Percentiles rank a stretch among this genome's conserved stretches.
Conservation (phyloP, 1,139 yeast species). For the Suhomyces wounanorum region DNA sequence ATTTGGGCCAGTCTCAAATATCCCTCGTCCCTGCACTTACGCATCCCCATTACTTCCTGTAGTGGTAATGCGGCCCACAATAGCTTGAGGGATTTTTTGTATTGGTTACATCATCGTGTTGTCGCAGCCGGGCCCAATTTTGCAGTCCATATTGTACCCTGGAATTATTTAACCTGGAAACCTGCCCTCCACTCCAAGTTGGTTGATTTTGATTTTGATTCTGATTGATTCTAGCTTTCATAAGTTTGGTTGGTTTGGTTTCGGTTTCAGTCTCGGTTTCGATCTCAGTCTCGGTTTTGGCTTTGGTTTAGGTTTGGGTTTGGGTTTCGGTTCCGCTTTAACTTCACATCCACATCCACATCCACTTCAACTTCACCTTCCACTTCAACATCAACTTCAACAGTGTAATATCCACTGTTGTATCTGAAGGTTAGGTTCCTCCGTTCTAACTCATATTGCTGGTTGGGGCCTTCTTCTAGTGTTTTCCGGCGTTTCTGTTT, state of each 20-base stretch:
- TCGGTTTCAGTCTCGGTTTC: neutral
- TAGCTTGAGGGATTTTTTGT: slow-evolving; percentile 15
- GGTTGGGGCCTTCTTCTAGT: too few relatives aligned
- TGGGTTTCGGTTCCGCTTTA: neutral
- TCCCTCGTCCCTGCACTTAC: slow-evolving; percentile 2
- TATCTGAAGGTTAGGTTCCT: neutral
- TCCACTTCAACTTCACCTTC: too few relatives aligned
- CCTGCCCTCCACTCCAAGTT: neutral
- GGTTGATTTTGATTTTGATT: neutral
- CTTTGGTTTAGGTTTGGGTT: neutral
- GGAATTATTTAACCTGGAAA: neutral
- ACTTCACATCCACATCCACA: too few relatives aligned
- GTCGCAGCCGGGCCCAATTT: slow-evolving; percentile 6
- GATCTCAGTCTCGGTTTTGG: neutral
- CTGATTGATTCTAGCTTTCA: neutral
- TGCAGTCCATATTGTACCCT: slow-evolving; percentile 2
- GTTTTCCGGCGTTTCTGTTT: too few relatives aligned
- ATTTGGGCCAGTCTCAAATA: neutral
- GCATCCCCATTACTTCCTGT: slow-evolving; percentile 2
- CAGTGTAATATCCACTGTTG: neutral
- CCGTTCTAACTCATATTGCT: too few relatives aligned
- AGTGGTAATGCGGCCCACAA: slow-evolving; percentile 8
- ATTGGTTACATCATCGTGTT: slow-evolving; percentile 15
- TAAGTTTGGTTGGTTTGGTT: neutral
- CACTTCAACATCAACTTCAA: too few relatives aligned